These are phyloP conservation scores for Paragyromitra xinjiangensis DNA, from an alignment of 495 filamentous ascomycete species.

Conservation along the genomic window DNA sequence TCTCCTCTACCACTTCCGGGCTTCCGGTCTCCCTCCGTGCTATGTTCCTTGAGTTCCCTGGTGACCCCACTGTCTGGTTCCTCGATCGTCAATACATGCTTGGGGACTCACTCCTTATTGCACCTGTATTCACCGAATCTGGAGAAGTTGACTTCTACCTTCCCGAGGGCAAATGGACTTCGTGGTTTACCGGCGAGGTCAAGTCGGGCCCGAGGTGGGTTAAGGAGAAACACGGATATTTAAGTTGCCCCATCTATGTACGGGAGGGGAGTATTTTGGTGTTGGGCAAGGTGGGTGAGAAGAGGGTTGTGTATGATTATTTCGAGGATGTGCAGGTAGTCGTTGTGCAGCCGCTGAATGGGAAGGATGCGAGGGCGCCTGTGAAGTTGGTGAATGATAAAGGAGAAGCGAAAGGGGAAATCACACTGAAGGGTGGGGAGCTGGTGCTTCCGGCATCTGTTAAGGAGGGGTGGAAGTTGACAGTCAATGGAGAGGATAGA, in stretches of 20 bases:
- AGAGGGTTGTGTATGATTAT: conserved; percentile 65
- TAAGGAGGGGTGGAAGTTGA: conserved; percentile 44
- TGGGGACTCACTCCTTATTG: conserved; percentile 67
- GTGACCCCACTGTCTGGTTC: conserved; percentile 69
- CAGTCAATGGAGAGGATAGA: conserved; percentile 32
- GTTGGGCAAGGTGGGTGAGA: conserved; percentile 61
- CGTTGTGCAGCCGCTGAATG: conserved; percentile 59
- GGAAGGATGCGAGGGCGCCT: conserved; percentile 55
- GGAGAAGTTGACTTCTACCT: conserved; percentile 71
- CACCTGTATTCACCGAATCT: conserved; percentile 69
- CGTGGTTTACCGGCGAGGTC: conserved; percentile 62
- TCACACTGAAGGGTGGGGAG: conserved; percentile 52
- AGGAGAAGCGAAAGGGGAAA: conserved; percentile 57
- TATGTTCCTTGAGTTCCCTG: conserved; percentile 72
- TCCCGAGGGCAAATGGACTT: conserved; percentile 68
- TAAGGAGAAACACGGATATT: conserved; percentile 63
- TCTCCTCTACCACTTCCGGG: conserved; percentile 61
- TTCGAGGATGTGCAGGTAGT: conserved; percentile 60
- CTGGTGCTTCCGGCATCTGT: conserved; percentile 32
- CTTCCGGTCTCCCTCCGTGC: conserved; percentile 67
- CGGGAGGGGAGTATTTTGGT: conserved; percentile 63
- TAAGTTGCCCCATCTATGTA: conserved; percentile 63
- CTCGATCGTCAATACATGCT: conserved; percentile 76
- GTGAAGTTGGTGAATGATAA: conserved; percentile 58
- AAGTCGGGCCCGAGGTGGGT: conserved; percentile 63